Base-by-base conservation (phyloP, 768 basidiomycete species). In the Cystobasidium tubakii region DNA sequence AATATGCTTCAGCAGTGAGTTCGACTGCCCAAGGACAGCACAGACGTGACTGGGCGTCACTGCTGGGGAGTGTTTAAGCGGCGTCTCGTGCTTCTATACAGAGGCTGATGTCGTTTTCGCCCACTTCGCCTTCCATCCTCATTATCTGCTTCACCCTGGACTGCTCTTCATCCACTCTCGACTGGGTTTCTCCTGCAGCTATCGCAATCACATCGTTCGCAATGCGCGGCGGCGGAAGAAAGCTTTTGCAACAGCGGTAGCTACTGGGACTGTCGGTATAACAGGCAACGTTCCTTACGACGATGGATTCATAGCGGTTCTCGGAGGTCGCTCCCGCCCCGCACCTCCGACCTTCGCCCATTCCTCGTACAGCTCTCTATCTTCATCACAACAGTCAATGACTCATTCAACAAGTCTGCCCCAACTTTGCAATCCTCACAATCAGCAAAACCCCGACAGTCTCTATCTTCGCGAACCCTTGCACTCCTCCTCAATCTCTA, bases 1-100 rank as follows among this genome's bases (percentile, higher is more conserved):
- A 69, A 69, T 31, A 69, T 69, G 66, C 46, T 69, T 25, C 66
- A 69, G 34, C 66, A 69, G 66, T 69, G 23, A 23, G 66, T 54
- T 31, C 44, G 23, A 54, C 17, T 34, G 21, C 12, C n/a, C 10
- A 3, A 50, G 7, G 62, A 64, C 10, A 64, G 39, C 15, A n/a
- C n/a, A n/a, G n/a, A n/a, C n/a, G n/a, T n/a, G n/a, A n/a, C n/a
- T n/a, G n/a, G n/a, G n/a, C n/a, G n/a, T n/a, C n/a, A n/a, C n/a
- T n/a, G n/a, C n/a, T n/a, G n/a, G n/a, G n/a, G n/a, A n/a, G n/a
- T n/a, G n/a, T n/a, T n/a, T n/a, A n/a, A n/a, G n/a, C n/a, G n/a
- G n/a, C n/a, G n/a, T n/a, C n/a, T n/a, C n/a, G n/a, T n/a, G n/a
- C n/a, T n/a, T n/a, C n/a, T n/a, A n/a, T n/a, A n/a, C n/a, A n/a